Base-by-base conservation (phyloP, 2,329 filamentous ascomycete species). In the Leptographium radiaticola region DNA sequence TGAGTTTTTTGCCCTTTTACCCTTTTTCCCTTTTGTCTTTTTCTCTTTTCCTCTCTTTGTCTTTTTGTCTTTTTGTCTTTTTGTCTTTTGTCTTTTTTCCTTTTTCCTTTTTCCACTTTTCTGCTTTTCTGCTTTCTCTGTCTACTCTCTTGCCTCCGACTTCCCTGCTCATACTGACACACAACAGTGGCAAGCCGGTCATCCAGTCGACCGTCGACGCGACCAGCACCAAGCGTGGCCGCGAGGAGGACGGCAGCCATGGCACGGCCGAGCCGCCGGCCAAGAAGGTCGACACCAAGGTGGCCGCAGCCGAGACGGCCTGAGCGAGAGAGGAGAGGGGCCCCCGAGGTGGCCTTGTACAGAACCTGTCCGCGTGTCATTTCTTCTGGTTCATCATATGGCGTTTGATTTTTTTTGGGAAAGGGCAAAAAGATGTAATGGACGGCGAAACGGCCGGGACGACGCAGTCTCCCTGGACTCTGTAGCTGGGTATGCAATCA, bases 211-310 rank as follows among this genome's bases (percentile, higher is more conserved):
- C 72, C 44, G 62, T 65, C 52, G 59, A 55, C 38, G 59, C 63
- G 31, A 54, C 64, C 52, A 76, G 73, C 59, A 70, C 69, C 64
- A 82, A 83, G 71, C 78, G 79, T 53, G 59, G 69, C 36, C 75
- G 77, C 53, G 77, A 81, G 11, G 76, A 76, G 34, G 69, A 64
- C 46, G 65, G 61, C 38, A 55, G 30, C 46, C 25, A 47, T 34
- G 60, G 64, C 5, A 58, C 55, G 7, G 68, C 64, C n/a, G 71
- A 72, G 55, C 76, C 73, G 34, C 70, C 77, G 4, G 73, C 78
- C 20, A 84, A 84, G 74, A 84, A 84, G 70, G 73, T 81, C 43
- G 78, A 84, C 58, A 68, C 64, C 63, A 79, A 79, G 70, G 64
- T 58, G 9, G 62, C 70, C 47, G 65, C 40, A 2, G 36, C 18